Conservation (phyloP, 148 eudicot species). For the Persicaria maculosa region DNA sequence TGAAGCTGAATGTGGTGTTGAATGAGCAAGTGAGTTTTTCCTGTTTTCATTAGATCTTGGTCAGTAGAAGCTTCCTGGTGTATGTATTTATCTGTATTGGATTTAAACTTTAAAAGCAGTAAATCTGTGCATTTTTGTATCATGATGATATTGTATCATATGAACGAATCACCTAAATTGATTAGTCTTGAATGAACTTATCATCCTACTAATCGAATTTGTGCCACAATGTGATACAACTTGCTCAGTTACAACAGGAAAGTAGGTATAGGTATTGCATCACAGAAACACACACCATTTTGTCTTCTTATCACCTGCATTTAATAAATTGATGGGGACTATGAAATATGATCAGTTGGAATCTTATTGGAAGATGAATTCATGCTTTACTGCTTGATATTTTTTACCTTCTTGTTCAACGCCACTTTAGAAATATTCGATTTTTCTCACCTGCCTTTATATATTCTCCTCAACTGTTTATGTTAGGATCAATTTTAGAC, state of each 20-base stretch:
- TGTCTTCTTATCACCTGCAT: too few species aligned
- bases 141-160: not conserved
- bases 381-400: too few species aligned
- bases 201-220: not conserved
- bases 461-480: not conserved
- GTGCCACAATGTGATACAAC: too few species aligned
- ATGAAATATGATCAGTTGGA: too few species aligned
- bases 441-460: not conserved
- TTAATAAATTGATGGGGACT: too few species aligned
- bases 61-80: not conserved
- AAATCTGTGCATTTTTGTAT: not conserved
- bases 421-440: not conserved
- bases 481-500: not conserved
- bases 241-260: too few species aligned
- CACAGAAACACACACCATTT: too few species aligned
- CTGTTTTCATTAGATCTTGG: not conserved
- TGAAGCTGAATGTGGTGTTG: slow-evolving; percentile 49
- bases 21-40: slow-evolving; percentile 49
- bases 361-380: too few species aligned
- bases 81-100: not conserved
- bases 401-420: not conserved
- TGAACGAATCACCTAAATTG: too few species aligned
- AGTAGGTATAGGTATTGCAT: too few species aligned
- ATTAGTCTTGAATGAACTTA: not conserved
- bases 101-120: not conserved